Conservation (phyloP, 352 stramenopile species). For the Pythium phragmiticola region DNA sequence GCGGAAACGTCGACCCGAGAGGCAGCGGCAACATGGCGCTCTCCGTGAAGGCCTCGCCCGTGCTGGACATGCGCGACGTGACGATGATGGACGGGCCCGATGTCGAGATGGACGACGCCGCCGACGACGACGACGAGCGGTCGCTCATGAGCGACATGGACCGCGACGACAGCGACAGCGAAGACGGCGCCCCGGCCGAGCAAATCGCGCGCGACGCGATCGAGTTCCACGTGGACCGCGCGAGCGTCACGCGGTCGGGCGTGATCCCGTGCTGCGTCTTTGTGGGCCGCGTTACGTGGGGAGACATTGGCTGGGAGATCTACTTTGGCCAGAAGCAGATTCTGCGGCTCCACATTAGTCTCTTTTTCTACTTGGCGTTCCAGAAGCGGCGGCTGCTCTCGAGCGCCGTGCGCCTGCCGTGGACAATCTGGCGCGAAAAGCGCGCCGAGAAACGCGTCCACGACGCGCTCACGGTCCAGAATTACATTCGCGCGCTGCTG, state of each 20-base stretch:
- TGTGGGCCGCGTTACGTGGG: slow-evolving; percentile 73
- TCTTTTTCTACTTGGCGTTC: slow-evolving; percentile 52
- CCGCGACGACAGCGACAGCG: slow-evolving; percentile 39
- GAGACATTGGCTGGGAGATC: slow-evolving; percentile 79
- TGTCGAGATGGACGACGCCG: slow-evolving; percentile 26
- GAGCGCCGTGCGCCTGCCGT: slow-evolving; percentile 51
- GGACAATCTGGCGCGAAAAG: slow-evolving; percentile 84
- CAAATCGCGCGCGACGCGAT: slow-evolving; percentile 76
- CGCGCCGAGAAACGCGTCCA: slow-evolving; percentile 62
- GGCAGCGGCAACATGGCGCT: neutral
- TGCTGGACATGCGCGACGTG: slow-evolving; percentile 32
- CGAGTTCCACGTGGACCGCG: slow-evolving; percentile 69
- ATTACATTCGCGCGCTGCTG: slow-evolving; percentile 68
- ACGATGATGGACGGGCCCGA: slow-evolving; percentile 29
- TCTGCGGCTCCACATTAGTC: slow-evolving; percentile 65
- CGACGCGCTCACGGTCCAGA: slow-evolving; percentile 72
- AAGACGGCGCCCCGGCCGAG: slow-evolving; percentile 43
- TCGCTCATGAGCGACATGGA: slow-evolving; percentile 33
- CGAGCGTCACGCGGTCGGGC: slow-evolving; percentile 62
- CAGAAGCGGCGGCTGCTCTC: slow-evolving; percentile 44
- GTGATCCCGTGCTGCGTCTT: slow-evolving; percentile 84
- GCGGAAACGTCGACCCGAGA: neutral
- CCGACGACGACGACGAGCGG: slow-evolving; percentile 34
- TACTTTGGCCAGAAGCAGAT: slow-evolving; percentile 88
- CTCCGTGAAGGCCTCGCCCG: neutral